Base-by-base conservation (phyloP, 805 yeast genomes). In the Hanseniaspora nectarophila region DNA sequence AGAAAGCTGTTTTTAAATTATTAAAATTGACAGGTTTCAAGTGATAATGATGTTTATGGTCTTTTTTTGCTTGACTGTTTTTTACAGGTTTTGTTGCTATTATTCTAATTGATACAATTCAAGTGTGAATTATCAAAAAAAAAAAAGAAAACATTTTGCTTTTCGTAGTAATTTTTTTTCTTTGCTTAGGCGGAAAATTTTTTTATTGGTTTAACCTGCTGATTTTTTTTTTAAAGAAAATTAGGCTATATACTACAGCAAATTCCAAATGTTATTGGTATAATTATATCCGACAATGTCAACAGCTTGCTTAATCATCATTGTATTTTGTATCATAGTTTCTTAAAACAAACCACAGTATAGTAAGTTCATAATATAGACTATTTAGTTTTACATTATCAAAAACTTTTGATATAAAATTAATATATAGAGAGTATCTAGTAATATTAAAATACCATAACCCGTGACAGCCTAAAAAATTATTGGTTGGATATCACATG, bases 401-500 rank as follows among this genome's bases (percentile, higher is more conserved):
- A n/a, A n/a, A n/a, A n/a, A n/a, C n/a, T n/a, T n/a, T n/a, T n/a
- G n/a, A n/a, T n/a, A n/a, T n/a, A n/a, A n/a, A n/a, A n/a, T n/a
- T n/a, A n/a, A n/a, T n/a, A n/a, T n/a, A n/a, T n/a, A n/a, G n/a
- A n/a, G n/a, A n/a, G n/a, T n/a, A n/a, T n/a, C n/a, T n/a, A n/a
- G n/a, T n/a, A n/a, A n/a, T n/a, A n/a, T n/a, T n/a, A n/a, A n/a
- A n/a, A n/a, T n/a, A n/a, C n/a, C n/a, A n/a, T n/a, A n/a, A n/a
- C n/a, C n/a, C n/a, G n/a, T n/a, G n/a, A n/a, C n/a, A n/a, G n/a
- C n/a, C n/a, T n/a, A 21, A 13, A 37, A 37, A 23, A 37, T 37
- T 28, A 45, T 45, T 37, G 43, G 50, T 13, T 29, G 16, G n/a
- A 7, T 23, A 28, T 45, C 43, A 45, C 34, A 37, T 37, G 50